These are phyloP conservation scores for Hemerocallis citrina DNA, from an alignment of 106 monocot species.

Conservation along the genomic window DNA sequence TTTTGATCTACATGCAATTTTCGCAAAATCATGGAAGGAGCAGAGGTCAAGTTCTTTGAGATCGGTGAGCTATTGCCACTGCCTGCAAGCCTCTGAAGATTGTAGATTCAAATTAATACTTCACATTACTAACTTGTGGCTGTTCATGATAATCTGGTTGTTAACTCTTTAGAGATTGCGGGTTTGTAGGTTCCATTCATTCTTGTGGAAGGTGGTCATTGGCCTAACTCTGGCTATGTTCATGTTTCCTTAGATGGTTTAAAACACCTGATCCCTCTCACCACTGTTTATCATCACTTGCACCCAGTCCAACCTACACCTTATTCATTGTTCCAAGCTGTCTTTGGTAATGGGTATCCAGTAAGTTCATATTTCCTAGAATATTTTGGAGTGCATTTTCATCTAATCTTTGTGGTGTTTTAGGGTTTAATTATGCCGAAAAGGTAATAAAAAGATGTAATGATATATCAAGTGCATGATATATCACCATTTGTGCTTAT, in stretches of 20 bases:
- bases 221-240: slow-evolving; percentile 28
- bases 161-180: neutral
- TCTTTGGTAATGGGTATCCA: slow-evolving; percentile 79
- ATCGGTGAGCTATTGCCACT: slow-evolving; percentile 37
- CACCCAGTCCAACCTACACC: slow-evolving; percentile 53
- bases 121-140: neutral
- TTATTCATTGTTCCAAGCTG: slow-evolving; percentile 61
- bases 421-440: too few species aligned
- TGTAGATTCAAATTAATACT: neutral
- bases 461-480: too few species aligned
- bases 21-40: slow-evolving; percentile 66
- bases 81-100: slow-evolving; percentile 1
- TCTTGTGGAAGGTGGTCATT: slow-evolving; percentile 40
- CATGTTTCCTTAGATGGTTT: slow-evolving; percentile 66
- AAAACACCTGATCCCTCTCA: slow-evolving; percentile 68
- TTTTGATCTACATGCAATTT: slow-evolving; percentile 66
- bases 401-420: neutral
- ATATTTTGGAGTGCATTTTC: neutral
- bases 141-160: neutral
- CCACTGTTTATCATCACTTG: slow-evolving; percentile 75
- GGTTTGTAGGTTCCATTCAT: slow-evolving; percentile 71
- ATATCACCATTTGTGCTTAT: too few species aligned
- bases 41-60: slow-evolving; percentile 47
- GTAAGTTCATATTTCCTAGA: slow-evolving; percentile 40
- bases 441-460: too few species aligned